Evolutionary conservation across 768 basidiomycete species (phyloP), one percentile per base, ranked within the genome.

Genomic region (Termitomyces sp.): DNA sequence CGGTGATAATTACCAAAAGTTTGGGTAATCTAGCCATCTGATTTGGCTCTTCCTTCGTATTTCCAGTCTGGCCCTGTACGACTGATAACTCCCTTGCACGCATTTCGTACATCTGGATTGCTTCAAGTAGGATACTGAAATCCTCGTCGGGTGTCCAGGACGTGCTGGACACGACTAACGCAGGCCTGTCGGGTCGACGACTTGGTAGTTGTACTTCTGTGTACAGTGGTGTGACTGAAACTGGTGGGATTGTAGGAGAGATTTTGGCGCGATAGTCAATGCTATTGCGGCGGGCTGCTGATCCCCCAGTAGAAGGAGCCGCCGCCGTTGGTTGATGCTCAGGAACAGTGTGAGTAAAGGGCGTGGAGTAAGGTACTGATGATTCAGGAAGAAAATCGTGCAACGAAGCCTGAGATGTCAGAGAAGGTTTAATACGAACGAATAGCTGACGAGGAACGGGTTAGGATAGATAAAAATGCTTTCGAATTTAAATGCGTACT

Each of bases 101-200:
- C 13, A 65, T 54, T 60, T 98, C 87, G 66, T 97, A 98, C 15
- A 71, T 39, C 13, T 72, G 66, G 36, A 99, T 73, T 2, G 94
- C 93, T 18, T 82, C 77, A 20, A 98, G 69, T 16, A 99, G 82
- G 49, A 97, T 81, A 9, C 80, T 73, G 60, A 99, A 98, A 67
- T 98, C 94, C 68, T 99, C 97, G 63, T 99, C 97, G 6, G 92
- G 84, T 1, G 97, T 98, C 96, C 96, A 98, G 15, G 91, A 94
- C 1, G 97, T 99, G 60, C 92, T 91, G 22, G 91, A 93, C 25
- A 99, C 85, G 16, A 98, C 60, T 2, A 98, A 73, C 1, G 93
- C 94, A 4, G 94, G 92, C 53, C 95, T 77, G 58, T 93, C 90
- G 2, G 72, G 62, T 32, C 91, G 81, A 23, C 83, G 69, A n/a